Conservation (phyloP, 139 green algal genomes). For the Chlamydomonas urium region DNA sequence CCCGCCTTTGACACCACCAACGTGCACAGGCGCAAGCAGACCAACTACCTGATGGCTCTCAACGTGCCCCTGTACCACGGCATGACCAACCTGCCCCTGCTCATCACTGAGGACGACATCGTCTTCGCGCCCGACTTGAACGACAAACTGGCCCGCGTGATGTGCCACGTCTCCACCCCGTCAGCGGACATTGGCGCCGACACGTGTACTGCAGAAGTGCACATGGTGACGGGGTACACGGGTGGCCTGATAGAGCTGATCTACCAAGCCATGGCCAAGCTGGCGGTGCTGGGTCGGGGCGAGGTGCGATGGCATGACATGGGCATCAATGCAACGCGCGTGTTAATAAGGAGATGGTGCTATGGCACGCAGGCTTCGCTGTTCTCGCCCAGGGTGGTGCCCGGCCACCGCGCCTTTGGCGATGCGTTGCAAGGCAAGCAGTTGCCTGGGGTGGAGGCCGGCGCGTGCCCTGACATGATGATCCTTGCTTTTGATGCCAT, state of each 20-base stretch:
- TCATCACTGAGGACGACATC: background rate
- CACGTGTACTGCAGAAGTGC: background rate
- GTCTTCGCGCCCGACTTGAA: background rate
- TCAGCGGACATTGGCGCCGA: background rate
- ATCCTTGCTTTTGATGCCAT: too few relatives aligned
- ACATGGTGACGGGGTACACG: too few relatives aligned
- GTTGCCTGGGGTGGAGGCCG: too few relatives aligned
- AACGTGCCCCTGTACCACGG: background rate
- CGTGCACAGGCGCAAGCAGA: too few relatives aligned
- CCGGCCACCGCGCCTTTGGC: background rate
- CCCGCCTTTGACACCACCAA: too few relatives aligned
- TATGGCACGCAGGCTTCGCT: background rate
- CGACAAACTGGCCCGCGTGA: too few relatives aligned
- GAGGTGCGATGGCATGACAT: too few relatives aligned
- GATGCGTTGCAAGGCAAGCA: background rate
- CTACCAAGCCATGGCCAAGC: too few relatives aligned
- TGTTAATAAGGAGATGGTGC: background rate
- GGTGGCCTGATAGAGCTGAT: too few relatives aligned
- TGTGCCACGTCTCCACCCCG: background rate
- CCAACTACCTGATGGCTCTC: conserved; percentile 3
- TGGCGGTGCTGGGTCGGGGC: too few relatives aligned
- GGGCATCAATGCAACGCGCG: too few relatives aligned
- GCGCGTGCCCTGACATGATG: too few relatives aligned
- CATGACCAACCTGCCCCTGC: background rate
- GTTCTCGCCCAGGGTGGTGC: background rate